Conservation (phyloP, 768 basidiomycete species). For the Butyriboletus loyo region DNA sequence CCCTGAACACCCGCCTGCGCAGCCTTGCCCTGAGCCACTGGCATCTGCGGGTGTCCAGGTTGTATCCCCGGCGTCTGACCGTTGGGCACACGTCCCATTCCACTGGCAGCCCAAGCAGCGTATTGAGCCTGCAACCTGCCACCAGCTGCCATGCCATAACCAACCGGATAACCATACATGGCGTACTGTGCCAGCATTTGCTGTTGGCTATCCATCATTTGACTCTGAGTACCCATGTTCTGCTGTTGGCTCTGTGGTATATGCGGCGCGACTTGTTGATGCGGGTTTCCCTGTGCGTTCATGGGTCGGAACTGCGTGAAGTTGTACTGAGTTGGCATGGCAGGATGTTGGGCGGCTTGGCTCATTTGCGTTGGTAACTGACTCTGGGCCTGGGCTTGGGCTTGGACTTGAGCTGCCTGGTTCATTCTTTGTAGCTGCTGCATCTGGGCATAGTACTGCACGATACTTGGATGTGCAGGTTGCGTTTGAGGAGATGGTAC, state of each 20-base stretch:
- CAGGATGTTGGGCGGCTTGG: conserved; percentile 26
- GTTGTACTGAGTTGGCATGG: conserved; percentile 31
- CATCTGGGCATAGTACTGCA: conserved; percentile 20
- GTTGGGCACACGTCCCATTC: conserved; percentile 22
- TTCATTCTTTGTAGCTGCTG: conserved; percentile 18
- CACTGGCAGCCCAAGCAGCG: conserved; percentile 21
- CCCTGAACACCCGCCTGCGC: conserved; percentile 33
- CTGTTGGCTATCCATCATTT: conserved; percentile 27
- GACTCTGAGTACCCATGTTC: conserved; percentile 23
- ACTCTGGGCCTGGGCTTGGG: conserved; percentile 19
- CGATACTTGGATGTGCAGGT: conserved; percentile 13
- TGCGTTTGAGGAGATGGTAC: conserved; percentile 19
- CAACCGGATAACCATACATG: conserved; percentile 26
- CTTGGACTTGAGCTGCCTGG: conserved; percentile 25
- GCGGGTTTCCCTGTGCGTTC: conserved; percentile 25
- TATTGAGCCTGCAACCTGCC: conserved; percentile 21
- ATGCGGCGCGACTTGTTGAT: conserved; percentile 24
- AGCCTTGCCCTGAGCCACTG: conserved; percentile 32
- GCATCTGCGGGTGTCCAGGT: conserved; percentile 28
- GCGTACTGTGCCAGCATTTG: conserved; percentile 30
- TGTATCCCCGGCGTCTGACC: conserved; percentile 30
- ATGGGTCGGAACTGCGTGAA: conserved; percentile 35
- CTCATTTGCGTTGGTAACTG: conserved; percentile 24
- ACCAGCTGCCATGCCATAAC: conserved; percentile 19
- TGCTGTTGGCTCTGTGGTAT: conserved; percentile 30